Evolutionary conservation across 129 eudicot species (phyloP).

Genomic region (Pulicaria dysenterica): DNA sequence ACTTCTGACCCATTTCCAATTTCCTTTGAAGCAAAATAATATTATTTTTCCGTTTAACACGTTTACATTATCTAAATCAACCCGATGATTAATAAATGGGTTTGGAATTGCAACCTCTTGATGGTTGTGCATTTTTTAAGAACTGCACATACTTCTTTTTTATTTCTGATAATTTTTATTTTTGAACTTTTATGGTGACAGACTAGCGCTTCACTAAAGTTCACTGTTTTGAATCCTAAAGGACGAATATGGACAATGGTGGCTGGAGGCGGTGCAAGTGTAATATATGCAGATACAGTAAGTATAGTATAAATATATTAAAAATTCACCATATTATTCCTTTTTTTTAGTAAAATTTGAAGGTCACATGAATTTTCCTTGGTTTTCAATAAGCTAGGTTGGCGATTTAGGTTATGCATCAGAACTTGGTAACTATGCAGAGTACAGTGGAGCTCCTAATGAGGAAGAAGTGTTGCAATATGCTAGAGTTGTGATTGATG

Average conservation of each 20-base stretch:
- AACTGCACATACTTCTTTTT: too few species aligned
- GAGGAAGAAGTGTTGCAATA: slow-evolving; percentile 92
- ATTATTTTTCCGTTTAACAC: too few species aligned
- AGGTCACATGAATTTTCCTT: neutral
- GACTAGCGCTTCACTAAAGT: slow-evolving; percentile 93
- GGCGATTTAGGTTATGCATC: slow-evolving; percentile 96
- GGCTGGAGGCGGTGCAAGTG: slow-evolving; percentile 99
- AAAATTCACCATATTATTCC: neutral
- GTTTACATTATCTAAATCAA: too few species aligned
- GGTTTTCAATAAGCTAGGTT: slow-evolving; percentile 43
- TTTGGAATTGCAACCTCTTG: neutral
- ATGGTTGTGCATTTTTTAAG: neutral
- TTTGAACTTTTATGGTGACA: slow-evolving; percentile 25
- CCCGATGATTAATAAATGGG: too few species aligned
- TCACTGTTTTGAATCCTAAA: slow-evolving; percentile 85
- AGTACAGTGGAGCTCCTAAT: slow-evolving; percentile 95
- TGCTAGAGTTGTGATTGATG: slow-evolving; percentile 95
- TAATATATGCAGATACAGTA: slow-evolving; percentile 91
- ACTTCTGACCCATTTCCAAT: too few species aligned
- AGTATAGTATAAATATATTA: slow-evolving; percentile 2
- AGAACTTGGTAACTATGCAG: slow-evolving; percentile 96
- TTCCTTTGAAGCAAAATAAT: too few species aligned
- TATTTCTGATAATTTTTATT: neutral
- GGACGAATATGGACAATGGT: slow-evolving; percentile 99
- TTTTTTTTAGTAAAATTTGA: neutral